These are phyloP conservation scores for Beauveria australis DNA, from an alignment of 2,329 filamentous ascomycete genomes.

Conservation along the genomic window DNA sequence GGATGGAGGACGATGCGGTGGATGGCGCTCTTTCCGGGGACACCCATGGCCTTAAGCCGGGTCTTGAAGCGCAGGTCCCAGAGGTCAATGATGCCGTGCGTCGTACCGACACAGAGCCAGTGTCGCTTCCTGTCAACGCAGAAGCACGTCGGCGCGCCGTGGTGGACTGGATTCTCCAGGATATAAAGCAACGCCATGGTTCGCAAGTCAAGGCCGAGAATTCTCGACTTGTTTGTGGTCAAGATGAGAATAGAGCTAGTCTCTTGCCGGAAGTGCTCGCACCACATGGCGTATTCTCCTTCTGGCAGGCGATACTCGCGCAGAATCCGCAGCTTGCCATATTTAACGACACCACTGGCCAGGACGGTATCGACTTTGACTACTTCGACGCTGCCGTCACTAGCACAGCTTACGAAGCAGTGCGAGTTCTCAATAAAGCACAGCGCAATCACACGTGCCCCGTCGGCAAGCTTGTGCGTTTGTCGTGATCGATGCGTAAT, in stretches of 20 bases:
- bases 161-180: constrained; percentile 80
- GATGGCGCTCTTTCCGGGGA: constrained; percentile 72
- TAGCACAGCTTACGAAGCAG: constrained; percentile 84
- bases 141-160: constrained; percentile 87
- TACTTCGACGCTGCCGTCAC: constrained; percentile 82
- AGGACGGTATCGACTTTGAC: constrained; percentile 62
- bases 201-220: constrained; percentile 78
- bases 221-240: constrained; percentile 75
- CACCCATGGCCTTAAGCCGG: constrained; percentile 78
- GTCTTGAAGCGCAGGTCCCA: constrained; percentile 97
- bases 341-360: constrained; percentile 51
- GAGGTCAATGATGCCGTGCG: constrained; percentile 83
- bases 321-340: constrained; percentile 67
- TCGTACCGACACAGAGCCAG: constrained; percentile 87
- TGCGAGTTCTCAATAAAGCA: constrained; percentile 93
- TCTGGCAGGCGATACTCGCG: constrained; percentile 71
- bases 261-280: constrained; percentile 83
- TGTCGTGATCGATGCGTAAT: constrained; percentile 80
- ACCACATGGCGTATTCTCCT: constrained; percentile 77
- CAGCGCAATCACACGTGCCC: constrained; percentile 67
- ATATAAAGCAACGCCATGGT: constrained; percentile 76
- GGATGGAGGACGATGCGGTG: constrained; percentile 75
- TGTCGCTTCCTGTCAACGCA: constrained; percentile 77
- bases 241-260: constrained; percentile 74
- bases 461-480: constrained; percentile 67